A percentile compares a stretch with the other conserved stretches of the same genome.
Evolutionary conservation across 768 basidiomycete species (phyloP).

Genomic region (Boletus tomentosulus): DNA sequence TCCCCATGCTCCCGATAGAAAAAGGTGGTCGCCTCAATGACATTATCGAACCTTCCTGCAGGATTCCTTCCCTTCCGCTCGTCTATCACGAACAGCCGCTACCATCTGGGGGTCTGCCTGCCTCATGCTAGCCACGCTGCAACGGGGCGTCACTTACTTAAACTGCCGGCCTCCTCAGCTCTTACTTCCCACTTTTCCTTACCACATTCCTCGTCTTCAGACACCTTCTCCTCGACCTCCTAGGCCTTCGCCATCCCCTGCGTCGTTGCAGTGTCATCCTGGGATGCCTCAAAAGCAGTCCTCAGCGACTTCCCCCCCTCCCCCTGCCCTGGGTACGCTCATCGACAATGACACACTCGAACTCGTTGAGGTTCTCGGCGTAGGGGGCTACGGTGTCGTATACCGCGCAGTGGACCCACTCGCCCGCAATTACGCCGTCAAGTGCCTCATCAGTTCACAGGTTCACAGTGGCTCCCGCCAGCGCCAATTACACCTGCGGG

Average conservation of each 20-base stretch:
- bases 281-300: constrained; percentile 32
- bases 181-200: constrained; percentile 22
- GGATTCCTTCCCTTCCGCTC: constrained; percentile 25
- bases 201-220: constrained; percentile 21
- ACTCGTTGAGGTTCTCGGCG: constrained; percentile 82
- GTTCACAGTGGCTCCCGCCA: constrained; percentile 46
- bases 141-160: constrained; percentile 30
- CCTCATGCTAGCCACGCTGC: constrained; percentile 36
- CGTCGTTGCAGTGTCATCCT: constrained; percentile 16
- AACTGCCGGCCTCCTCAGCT: constrained; percentile 25
- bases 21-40: constrained; percentile 17
- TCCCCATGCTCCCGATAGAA: constrained; percentile 25
- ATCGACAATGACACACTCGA: constrained; percentile 83
- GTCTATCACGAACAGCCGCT: constrained; percentile 34
- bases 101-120: constrained; percentile 27
- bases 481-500: constrained; percentile 78
- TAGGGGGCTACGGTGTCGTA: constrained; percentile 94
- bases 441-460: constrained; percentile 70
- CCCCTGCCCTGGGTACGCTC: constrained; percentile 61
- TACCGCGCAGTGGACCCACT: constrained; percentile 75
- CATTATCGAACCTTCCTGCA: constrained; percentile 28
- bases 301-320: constrained; percentile 40
- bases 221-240: constrained; percentile 21
- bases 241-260: constrained; percentile 14
- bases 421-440: constrained; percentile 75